Conservation (phyloP, 2,329 filamentous ascomycete genomes). For the Diaporthe aspalathi region DNA sequence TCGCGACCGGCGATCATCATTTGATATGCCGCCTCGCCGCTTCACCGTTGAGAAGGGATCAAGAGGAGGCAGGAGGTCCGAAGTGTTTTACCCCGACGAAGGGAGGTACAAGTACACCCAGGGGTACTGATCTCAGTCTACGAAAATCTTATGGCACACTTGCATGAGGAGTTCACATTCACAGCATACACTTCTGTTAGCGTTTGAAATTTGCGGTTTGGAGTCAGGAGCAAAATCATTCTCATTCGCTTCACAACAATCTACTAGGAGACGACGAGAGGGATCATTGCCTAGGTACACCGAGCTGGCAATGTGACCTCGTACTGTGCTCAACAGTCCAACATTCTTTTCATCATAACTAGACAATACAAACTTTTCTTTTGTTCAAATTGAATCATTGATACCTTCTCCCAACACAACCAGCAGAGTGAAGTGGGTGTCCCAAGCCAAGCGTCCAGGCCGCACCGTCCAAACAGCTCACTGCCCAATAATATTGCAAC, state of each 20-base stretch:
- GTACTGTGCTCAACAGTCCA: background rate
- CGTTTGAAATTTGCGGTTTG: background rate
- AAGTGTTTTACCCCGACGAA: conserved; percentile 37
- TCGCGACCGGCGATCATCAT: conserved; percentile 32
- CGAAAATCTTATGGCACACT: background rate
- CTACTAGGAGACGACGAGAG: background rate
- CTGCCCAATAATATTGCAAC: background rate
- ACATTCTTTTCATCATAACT: conserved; percentile 22
- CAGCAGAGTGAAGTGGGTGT: background rate
- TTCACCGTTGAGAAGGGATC: conserved; percentile 34
- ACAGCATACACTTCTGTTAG: background rate
- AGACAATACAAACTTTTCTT: conserved; percentile 28
- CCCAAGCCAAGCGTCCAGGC: background rate
- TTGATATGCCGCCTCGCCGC: conserved; percentile 36
- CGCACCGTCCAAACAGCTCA: background rate
- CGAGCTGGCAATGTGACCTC: background rate
- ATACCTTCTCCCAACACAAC: background rate
- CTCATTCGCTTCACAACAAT: conserved; percentile 9
- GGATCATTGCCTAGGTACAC: conserved; percentile 8
- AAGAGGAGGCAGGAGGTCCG: conserved; percentile 30
- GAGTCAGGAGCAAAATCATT: conserved; percentile 5
- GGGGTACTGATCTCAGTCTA: background rate
- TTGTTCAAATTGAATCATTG: background rate
- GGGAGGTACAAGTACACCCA: conserved; percentile 32
- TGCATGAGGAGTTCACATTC: conserved; percentile 7